phyloP scores from a whole-genome alignment of 2,329 filamentous ascomycete genomes.

The Cladorrhinum sp. region DNA sequence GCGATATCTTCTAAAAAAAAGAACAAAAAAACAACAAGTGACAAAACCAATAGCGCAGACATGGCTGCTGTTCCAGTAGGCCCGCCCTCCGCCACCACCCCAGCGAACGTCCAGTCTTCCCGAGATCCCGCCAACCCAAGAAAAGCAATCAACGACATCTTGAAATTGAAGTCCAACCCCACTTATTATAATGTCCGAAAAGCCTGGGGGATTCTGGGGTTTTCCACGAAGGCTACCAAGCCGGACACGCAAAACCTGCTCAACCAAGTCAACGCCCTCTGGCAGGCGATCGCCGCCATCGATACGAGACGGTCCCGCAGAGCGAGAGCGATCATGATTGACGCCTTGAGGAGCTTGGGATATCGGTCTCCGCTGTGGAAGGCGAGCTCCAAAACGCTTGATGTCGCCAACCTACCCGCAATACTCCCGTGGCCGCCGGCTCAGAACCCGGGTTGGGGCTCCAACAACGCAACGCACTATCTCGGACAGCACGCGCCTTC shows the following conservation, averaged over 20 bases:
- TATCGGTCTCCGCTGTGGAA: background rate
- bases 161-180: background rate
- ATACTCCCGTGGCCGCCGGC: background rate
- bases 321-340: background rate
- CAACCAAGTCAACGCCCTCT: background rate
- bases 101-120: background rate
- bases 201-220: background rate
- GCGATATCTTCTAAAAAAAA: too few species aligned
- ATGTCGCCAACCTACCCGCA: background rate
- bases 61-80: background rate
- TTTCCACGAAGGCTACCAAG: background rate
- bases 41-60: too few species aligned
- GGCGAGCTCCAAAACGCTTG: background rate
- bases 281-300: background rate
- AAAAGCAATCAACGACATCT: background rate
- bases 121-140: background rate
- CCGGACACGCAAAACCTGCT: background rate
- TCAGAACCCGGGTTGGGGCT: background rate
- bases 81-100: background rate
- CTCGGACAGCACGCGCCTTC: background rate
- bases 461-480: background rate
- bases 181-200: background rate
- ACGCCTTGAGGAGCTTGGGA: background rate
- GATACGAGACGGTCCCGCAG: background rate
- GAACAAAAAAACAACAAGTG: background rate